Conservation (phyloP, 2,329 filamentous ascomycete genomes). For the Monosporascus sp. region DNA sequence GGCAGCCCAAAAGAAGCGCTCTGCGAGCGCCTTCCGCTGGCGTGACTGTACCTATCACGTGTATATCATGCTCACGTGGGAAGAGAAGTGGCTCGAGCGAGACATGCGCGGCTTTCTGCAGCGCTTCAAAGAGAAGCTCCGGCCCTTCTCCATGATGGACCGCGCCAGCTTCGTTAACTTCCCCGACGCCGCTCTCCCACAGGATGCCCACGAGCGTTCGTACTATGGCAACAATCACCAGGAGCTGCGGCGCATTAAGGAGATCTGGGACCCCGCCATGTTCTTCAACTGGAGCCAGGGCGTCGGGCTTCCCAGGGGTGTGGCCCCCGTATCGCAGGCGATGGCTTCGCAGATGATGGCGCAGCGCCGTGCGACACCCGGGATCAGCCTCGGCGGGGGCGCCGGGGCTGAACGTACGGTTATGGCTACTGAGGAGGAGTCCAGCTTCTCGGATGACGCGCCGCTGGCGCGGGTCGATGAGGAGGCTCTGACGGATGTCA, state of each 20-base stretch:
- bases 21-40: slow-evolving; percentile 24
- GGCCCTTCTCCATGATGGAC: slow-evolving; percentile 12
- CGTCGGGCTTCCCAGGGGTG: slow-evolving; percentile 1
- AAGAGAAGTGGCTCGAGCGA: slow-evolving; percentile 27
- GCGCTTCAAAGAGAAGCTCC: slow-evolving; percentile 17
- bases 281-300: slow-evolving; percentile 26
- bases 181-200: slow-evolving; percentile 12
- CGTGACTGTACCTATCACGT: slow-evolving; percentile 20
- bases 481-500: no score
- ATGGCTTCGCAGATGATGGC: no score
- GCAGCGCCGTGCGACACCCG: no score
- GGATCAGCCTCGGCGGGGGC: no score
- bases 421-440: no score
- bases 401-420: no score
- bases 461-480: no score
- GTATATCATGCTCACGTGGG: slow-evolving; percentile 26
- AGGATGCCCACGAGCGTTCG: slow-evolving; percentile 15
- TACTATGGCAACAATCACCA: slow-evolving; percentile 26
- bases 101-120: slow-evolving; percentile 20
- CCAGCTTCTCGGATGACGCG: no score
- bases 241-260: slow-evolving; percentile 21
- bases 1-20: slow-evolving; percentile 1
- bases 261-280: slow-evolving; percentile 20
- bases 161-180: slow-evolving; percentile 27
- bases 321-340: no score